These are phyloP conservation scores for Incumbomyces lentus DNA, from an alignment of 2,329 filamentous ascomycete species.

Conservation along the genomic window DNA sequence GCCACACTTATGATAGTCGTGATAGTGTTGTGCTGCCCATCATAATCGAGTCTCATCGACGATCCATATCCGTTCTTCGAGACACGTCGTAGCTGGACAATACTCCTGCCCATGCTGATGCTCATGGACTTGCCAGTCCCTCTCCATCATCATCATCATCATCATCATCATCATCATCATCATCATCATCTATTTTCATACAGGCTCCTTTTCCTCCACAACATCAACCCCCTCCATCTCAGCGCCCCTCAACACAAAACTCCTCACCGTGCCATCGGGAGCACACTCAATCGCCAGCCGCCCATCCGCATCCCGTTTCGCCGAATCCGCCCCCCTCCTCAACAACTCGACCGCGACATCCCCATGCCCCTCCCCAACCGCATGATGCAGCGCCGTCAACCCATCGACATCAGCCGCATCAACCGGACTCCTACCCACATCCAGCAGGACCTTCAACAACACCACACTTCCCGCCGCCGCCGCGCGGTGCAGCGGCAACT, in stretches of 20 bases:
- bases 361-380: slow-evolving; percentile 49
- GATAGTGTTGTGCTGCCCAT: no score
- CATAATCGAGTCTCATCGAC: no score
- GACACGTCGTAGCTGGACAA: no score
- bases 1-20: no score
- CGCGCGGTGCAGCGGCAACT: slow-evolving; percentile 81
- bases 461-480: slow-evolving; percentile 84
- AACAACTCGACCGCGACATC: slow-evolving; percentile 75
- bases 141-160: no score
- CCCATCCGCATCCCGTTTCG: slow-evolving; percentile 65
- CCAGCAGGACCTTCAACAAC: slow-evolving; percentile 67
- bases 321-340: slow-evolving; percentile 72
- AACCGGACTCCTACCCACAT: slow-evolving; percentile 60
- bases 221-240: slow-evolving; percentile 75
- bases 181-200: not conserved
- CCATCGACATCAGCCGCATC: slow-evolving; percentile 75
- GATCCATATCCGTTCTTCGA: no score
- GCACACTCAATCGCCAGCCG: slow-evolving; percentile 67
- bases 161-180: not conserved
- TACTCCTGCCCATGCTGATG: no score
- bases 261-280: slow-evolving; percentile 71
- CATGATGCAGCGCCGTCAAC: slow-evolving; percentile 80
- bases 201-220: slow-evolving; percentile 1
- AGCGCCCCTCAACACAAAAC: slow-evolving; percentile 65
- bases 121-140: no score